Base-by-base conservation (phyloP, 2,329 filamentous ascomycete species). In the Stachybotrys echinatus region DNA sequence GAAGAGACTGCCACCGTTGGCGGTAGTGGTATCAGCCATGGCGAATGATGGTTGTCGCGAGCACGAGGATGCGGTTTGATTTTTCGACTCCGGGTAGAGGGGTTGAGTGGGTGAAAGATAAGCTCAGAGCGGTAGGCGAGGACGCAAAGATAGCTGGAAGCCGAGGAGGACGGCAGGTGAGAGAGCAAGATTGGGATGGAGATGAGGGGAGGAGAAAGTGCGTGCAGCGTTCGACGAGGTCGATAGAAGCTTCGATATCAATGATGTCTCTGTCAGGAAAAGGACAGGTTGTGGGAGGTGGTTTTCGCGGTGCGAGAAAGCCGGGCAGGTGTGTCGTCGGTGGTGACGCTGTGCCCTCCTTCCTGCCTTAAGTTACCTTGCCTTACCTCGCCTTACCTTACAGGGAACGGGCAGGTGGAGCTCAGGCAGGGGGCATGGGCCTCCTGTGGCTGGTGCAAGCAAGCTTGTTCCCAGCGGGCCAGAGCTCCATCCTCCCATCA, bases 1-100 rank as follows among this genome's bases (percentile, higher is more conserved):
- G 54, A 73, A 54, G 56, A 69, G 65, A 58, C 73, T 70, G 58
- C 59, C 68, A 63, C 74, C 75, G 66, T 78, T 79, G 66, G 67
- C 64, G 61, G 67, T 60, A 50, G 65, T 60, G 56, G 64, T 51
- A 53, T 61, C 58, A 43, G 58, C 56, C 58, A 60, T 60, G 50
- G 58, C 47, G 55, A 55, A 54, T 39, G n/a, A n/a, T 54, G 48
- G 45, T 37, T 48, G 23, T 42, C 39, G 49, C 23, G 42, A 52
- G 49, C 50, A 42, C 37, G 18, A 52, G 52, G 55, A 56, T 56
- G 57, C 59, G 27, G 12, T 42, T 37, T 40, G 23, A 19, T 47
- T 18, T 46, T 6, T 14, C n/a, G 23, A 12, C 3, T 6, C 14
- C 19, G 34, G 45, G 8, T n/a, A 31, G 19, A 12, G 14, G 7